Evolutionary conservation across 768 basidiomycete genomes (phyloP).

Genomic region (Pholiota molesta): DNA sequence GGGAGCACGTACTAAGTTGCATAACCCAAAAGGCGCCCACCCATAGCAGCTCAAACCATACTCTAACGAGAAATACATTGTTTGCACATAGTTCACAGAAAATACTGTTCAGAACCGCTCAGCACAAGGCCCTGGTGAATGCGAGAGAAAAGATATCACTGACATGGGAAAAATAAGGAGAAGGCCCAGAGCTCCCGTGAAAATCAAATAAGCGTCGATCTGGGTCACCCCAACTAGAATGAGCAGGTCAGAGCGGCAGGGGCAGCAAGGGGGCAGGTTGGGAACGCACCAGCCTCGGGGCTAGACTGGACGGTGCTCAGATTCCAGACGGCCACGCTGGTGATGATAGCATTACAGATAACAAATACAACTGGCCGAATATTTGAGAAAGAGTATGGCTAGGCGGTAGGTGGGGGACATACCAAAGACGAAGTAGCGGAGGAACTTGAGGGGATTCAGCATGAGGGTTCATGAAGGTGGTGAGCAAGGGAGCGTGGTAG

Average conservation of each 20-base stretch:
- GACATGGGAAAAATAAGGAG: constrained; percentile 61
- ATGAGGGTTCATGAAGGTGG: constrained; percentile 40
- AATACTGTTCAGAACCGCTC: constrained; percentile 42
- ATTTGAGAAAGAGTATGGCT: neutral
- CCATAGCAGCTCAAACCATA: constrained; percentile 77
- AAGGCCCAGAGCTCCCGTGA: constrained; percentile 62
- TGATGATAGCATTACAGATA: constrained; percentile 65
- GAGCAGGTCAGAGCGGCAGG: neutral
- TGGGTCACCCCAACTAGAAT: constrained; percentile 35
- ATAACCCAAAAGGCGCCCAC: constrained; percentile 57
- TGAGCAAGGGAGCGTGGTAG: constrained; percentile 33
- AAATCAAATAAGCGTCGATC: constrained; percentile 62
- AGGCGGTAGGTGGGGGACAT: constrained; percentile 19
- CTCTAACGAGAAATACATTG: constrained; percentile 54
- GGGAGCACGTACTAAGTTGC: constrained; percentile 53
- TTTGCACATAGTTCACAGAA: constrained; percentile 60
- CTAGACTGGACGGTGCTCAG: constrained; percentile 46
- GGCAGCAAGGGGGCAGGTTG: neutral
- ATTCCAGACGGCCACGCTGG: constrained; percentile 74
- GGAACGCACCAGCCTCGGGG: constrained; percentile 41
- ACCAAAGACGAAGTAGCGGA: constrained; percentile 69
- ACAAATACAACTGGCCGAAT: constrained; percentile 54
- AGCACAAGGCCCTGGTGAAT: neutral
- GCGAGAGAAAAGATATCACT: constrained; percentile 25
- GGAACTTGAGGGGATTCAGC: constrained; percentile 47